A percentile compares a stretch with the other conserved stretches of the same genome.
These are phyloP conservation scores for Cudoniella acicularis DNA, from an alignment of 495 filamentous ascomycete species.

Conservation along the genomic window DNA sequence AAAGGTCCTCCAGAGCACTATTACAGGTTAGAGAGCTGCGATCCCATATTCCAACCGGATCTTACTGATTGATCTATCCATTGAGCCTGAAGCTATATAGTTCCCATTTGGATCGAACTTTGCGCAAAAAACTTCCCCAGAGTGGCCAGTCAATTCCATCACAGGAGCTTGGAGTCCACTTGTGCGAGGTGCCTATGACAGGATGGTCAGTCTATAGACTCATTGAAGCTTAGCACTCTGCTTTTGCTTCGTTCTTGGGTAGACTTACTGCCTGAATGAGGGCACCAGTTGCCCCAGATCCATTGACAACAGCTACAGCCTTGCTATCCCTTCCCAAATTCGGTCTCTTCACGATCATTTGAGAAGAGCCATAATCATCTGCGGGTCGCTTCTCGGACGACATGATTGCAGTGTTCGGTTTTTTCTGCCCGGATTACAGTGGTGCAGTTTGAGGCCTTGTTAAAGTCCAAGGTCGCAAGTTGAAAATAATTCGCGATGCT, in stretches of 20 bases:
- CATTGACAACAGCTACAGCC: slow-evolving; percentile 61
- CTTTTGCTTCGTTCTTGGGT: slow-evolving; percentile 3
- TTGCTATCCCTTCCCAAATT: slow-evolving; percentile 65
- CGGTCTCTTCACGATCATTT: slow-evolving; percentile 86
- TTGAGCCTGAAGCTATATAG: slow-evolving; percentile 88
- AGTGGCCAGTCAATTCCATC: slow-evolving; percentile 85
- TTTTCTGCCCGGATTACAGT: too few relatives aligned
- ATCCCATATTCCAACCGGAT: background rate
- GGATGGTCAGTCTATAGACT: slow-evolving; percentile 19
- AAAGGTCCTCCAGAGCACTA: slow-evolving; percentile 90
- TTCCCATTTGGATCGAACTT: slow-evolving; percentile 86
- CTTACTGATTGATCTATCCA: slow-evolving; percentile 88
- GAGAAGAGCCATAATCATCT: slow-evolving; percentile 71
- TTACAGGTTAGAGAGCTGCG: slow-evolving; percentile 15
- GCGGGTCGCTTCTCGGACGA: slow-evolving; percentile 87
- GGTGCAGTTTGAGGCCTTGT: background rate
- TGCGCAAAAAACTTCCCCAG: slow-evolving; percentile 83
- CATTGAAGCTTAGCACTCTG: slow-evolving; percentile 20
- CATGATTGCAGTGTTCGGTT: slow-evolving; percentile 47
- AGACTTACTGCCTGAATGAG: slow-evolving; percentile 78
- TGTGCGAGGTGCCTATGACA: slow-evolving; percentile 68
- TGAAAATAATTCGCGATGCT: slow-evolving; percentile 4
- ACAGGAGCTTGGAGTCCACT: slow-evolving; percentile 86
- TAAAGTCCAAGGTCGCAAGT: background rate
- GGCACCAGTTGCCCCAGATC: slow-evolving; percentile 62